Evolutionary conservation across 2,329 filamentous ascomycete genomes (phyloP).

Genomic region (Colletotrichum zoysiae): DNA sequence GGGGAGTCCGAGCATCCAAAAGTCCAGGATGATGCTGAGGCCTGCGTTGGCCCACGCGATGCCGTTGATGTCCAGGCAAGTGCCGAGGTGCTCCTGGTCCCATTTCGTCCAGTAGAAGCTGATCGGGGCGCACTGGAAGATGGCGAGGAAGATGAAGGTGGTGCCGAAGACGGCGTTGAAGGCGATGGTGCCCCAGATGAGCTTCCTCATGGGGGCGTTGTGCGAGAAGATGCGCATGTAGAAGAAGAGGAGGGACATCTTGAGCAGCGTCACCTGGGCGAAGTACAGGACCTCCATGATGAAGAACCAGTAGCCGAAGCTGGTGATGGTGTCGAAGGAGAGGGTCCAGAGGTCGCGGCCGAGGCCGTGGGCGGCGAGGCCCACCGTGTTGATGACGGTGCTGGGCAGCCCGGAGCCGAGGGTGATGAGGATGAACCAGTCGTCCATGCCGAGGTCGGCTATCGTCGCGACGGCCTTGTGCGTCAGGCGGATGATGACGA

Average conservation of each 20-base stretch:
- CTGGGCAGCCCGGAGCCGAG: slow-evolving; percentile 48
- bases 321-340: slow-evolving; percentile 54
- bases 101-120: slow-evolving; percentile 66
- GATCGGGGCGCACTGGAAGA: slow-evolving; percentile 66
- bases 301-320: slow-evolving; percentile 59
- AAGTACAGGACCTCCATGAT: slow-evolving; percentile 61
- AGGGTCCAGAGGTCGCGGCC: slow-evolving; percentile 66
- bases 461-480: slow-evolving; percentile 53
- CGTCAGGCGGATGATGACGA: slow-evolving; percentile 57
- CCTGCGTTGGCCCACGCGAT: slow-evolving; percentile 65
- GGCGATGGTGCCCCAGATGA: slow-evolving; percentile 58
- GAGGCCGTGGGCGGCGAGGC: slow-evolving; percentile 56
- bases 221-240: slow-evolving; percentile 67
- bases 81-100: slow-evolving; percentile 60
- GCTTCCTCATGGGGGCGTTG: slow-evolving; percentile 45
- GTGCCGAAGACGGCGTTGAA: slow-evolving; percentile 56
- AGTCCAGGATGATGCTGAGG: slow-evolving; percentile 65
- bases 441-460: slow-evolving; percentile 54
- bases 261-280: slow-evolving; percentile 58
- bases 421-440: slow-evolving; percentile 51
- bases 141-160: slow-evolving; percentile 56
- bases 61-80: slow-evolving; percentile 62
- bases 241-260: slow-evolving; percentile 66
- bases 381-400: slow-evolving; percentile 50
- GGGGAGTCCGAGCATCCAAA: slow-evolving; percentile 65